Conservation (phyloP, 352 stramenopile species). For the Phytophthora sp. region DNA sequence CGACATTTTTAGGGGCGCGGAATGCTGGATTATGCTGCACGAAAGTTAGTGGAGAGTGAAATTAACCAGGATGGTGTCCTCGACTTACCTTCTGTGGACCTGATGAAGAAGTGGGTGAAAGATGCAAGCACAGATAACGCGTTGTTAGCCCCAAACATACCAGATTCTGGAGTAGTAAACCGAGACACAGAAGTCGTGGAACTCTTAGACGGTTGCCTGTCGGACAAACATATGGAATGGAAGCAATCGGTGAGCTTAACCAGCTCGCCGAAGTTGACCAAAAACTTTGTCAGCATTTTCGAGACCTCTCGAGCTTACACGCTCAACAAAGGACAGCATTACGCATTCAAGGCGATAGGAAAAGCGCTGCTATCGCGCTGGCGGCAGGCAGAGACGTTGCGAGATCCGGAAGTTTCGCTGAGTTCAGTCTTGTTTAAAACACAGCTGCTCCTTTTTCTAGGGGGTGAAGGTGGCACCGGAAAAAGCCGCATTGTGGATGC, state of each 20-base stretch:
- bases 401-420: not conserved
- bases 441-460: constrained; percentile 2
- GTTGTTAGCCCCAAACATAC: not conserved
- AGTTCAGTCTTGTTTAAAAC: not conserved
- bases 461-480: not conserved
- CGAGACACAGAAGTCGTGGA: constrained; percentile 1
- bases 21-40: not conserved
- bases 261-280: not conserved
- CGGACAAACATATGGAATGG: not conserved
- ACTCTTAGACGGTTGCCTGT: not conserved
- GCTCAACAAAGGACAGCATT: not conserved
- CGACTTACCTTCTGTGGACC: not conserved
- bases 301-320: not conserved
- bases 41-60: not conserved
- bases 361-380: not conserved
- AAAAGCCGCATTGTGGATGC: constrained; percentile 7
- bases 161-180: too few species aligned
- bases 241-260: not conserved
- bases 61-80: too few species aligned
- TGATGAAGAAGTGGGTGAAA: constrained; percentile 3
- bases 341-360: not conserved
- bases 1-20: not conserved
- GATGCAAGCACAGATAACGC: not conserved
- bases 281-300: not conserved
- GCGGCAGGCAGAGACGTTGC: not conserved